These are phyloP conservation scores for Chlorella sp. DNA, from an alignment of 139 green algal genomes.

Conservation along the genomic window DNA sequence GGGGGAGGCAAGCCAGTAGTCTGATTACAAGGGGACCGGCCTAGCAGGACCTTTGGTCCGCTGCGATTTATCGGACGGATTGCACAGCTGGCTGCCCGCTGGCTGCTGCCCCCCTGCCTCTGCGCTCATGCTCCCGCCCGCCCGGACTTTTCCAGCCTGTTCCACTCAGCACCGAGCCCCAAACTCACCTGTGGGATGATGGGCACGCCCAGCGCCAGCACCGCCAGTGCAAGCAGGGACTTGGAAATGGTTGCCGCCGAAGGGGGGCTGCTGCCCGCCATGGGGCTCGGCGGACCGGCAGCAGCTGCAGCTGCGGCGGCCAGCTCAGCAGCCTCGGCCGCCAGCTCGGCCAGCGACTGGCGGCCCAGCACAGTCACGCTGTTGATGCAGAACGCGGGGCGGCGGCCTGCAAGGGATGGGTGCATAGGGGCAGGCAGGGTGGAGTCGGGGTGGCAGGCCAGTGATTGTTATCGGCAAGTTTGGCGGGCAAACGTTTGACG, in stretches of 20 bases:
- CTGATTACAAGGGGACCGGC: no score
- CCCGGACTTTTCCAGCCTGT: no score
- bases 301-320: neutral
- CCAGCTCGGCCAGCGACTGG: constrained; percentile 23
- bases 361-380: constrained; percentile 18
- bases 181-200: constrained; percentile 40
- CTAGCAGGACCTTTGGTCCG: no score
- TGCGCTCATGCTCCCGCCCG: neutral
- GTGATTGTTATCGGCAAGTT: neutral
- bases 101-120: neutral
- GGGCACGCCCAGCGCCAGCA: constrained; percentile 57
- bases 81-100: neutral
- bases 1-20: neutral
- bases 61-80: no score
- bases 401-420: constrained; percentile 32
- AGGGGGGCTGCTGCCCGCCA: neutral
- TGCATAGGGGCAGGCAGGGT: neutral
- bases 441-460: neutral
- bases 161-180: neutral
- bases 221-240: constrained; percentile 38
- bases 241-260: constrained; percentile 38
- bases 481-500: neutral
- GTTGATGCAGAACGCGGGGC: constrained; percentile 69
- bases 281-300: neutral
- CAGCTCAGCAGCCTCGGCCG: constrained; percentile 24